phyloP scores from a whole-genome alignment of 1,284 basidiomycete species.

The Cutaneotrichosporon daszewskae region DNA sequence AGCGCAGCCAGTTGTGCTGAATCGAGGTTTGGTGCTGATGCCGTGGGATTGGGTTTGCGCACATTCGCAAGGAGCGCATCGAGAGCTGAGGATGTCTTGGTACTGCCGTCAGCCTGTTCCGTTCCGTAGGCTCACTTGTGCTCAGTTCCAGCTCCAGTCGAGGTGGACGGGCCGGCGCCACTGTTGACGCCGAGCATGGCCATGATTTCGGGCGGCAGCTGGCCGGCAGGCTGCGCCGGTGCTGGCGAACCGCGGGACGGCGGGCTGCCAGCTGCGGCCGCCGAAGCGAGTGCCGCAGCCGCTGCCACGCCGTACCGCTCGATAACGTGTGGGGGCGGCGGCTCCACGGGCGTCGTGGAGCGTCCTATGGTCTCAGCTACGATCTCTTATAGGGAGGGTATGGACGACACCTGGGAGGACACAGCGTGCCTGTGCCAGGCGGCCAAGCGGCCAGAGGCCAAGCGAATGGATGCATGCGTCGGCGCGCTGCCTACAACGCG shows the following conservation, averaged over 20 bases:
- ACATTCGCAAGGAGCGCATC: slow-evolving; percentile 19
- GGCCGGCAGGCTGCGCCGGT: slow-evolving; percentile 8
- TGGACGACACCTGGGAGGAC: slow-evolving; percentile 6
- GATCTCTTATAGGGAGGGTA: too few relatives aligned
- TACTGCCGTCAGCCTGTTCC: neutral
- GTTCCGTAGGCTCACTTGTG: slow-evolving; percentile 7
- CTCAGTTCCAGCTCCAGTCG: too few relatives aligned
- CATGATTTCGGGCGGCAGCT: slow-evolving; percentile 38
- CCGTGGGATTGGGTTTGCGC: slow-evolving; percentile 5
- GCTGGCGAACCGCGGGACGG: neutral
- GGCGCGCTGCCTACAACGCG: slow-evolving; percentile 14
- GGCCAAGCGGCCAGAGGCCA: slow-evolving; percentile 1
- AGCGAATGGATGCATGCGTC: slow-evolving; percentile 16
- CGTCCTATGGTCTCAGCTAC: slow-evolving; percentile 16
- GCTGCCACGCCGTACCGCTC: slow-evolving; percentile 7
- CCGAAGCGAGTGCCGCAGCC: neutral
- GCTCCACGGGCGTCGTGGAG: slow-evolving; percentile 15
- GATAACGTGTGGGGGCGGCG: slow-evolving; percentile 17
- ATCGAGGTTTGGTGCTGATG: slow-evolving; percentile 16
- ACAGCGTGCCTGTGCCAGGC: neutral
- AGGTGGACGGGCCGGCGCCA: neutral
- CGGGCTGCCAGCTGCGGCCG: neutral
- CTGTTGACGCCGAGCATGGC: slow-evolving; percentile 34
- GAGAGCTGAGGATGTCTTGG: slow-evolving; percentile 6
- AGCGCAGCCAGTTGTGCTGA: slow-evolving; percentile 26